Conservation (phyloP, 352 stramenopile species). For the Phytopythium helicoides region DNA sequence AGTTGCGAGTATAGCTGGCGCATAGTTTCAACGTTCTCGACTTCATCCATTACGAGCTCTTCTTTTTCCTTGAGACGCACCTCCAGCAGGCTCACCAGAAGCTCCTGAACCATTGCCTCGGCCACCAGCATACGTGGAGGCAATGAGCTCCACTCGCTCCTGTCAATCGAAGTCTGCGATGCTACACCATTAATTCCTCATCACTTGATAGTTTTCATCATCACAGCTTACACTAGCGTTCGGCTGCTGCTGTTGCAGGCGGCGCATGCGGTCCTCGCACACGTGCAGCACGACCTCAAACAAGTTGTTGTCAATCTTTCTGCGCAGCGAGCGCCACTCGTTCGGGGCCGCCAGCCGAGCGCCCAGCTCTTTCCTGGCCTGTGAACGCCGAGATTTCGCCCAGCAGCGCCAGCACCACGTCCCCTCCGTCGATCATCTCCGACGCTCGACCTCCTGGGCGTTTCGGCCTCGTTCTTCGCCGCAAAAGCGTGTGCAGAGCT, state of each 20-base stretch:
- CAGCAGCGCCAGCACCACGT: conserved; percentile 44
- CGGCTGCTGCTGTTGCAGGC: conserved; percentile 11
- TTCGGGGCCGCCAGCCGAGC: conserved; percentile 21
- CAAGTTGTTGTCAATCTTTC: conserved; percentile 24
- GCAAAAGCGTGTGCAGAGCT: background rate
- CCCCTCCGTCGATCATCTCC: conserved; percentile 22
- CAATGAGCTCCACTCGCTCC: conserved; percentile 14
- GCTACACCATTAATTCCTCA: no score
- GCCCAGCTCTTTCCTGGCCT: conserved; percentile 42
- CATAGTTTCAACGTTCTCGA: conserved; percentile 58
- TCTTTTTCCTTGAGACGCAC: conserved; percentile 58
- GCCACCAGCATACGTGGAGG: conserved; percentile 46
- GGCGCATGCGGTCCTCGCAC: conserved; percentile 50
- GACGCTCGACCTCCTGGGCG: no score
- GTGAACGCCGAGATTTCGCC: conserved; percentile 53
- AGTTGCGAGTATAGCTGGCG: conserved; percentile 40
- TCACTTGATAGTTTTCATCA: no score
- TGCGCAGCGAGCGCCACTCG: conserved; percentile 18
- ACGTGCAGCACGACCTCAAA: conserved; percentile 51
- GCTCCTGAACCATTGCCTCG: conserved; percentile 65
- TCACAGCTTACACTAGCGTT: no score
- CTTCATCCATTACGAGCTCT: conserved; percentile 48
- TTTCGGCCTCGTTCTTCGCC: no score
- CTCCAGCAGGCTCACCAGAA: conserved; percentile 53
- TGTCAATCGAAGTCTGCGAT: background rate